These are phyloP conservation scores for Jasminum sambac DNA, from an alignment of 257 asterid genomes.

Conservation along the genomic window DNA sequence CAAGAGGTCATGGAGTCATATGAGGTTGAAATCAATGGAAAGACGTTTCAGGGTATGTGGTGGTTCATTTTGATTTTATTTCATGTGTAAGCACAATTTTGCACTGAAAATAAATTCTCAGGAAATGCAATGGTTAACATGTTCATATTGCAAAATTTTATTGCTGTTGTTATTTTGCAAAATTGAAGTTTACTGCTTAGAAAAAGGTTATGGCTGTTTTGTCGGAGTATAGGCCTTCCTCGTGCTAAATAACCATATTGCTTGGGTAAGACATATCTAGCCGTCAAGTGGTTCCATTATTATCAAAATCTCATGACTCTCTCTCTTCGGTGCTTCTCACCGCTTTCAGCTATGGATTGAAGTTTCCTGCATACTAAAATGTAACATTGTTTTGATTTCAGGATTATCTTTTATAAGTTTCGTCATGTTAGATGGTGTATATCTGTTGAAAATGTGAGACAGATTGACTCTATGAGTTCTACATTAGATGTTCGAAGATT, in stretches of 20 bases:
- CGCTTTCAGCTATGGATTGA: neutral
- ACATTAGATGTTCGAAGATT: neutral
- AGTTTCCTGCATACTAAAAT: neutral
- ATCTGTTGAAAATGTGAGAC: conserved; percentile 7
- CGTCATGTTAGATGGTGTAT: neutral
- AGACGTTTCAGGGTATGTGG: conserved; percentile 74
- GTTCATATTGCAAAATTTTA: neutral
- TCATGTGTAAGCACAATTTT: neutral
- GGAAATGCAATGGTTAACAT: no score
- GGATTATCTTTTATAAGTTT: conserved; percentile 1
- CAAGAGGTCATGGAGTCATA: conserved; percentile 99
- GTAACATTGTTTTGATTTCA: conserved; percentile 10
- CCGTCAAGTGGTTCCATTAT: no score
- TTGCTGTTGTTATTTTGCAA: neutral
- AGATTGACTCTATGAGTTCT: conserved; percentile 3
- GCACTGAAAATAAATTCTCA: no score
- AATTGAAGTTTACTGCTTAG: neutral
- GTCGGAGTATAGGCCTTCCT: neutral
- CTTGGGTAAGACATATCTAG: no score
- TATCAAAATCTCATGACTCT: no score
- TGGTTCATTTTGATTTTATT: neutral
- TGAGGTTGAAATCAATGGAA: conserved; percentile 97
- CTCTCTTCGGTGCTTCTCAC: neutral
- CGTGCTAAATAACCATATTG: neutral
- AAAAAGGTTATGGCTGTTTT: neutral